Evolutionary conservation across 2,329 filamentous ascomycete species (phyloP), one percentile per base, ranked within the genome.

Genomic region (Cadophora luteo-olivacea): DNA sequence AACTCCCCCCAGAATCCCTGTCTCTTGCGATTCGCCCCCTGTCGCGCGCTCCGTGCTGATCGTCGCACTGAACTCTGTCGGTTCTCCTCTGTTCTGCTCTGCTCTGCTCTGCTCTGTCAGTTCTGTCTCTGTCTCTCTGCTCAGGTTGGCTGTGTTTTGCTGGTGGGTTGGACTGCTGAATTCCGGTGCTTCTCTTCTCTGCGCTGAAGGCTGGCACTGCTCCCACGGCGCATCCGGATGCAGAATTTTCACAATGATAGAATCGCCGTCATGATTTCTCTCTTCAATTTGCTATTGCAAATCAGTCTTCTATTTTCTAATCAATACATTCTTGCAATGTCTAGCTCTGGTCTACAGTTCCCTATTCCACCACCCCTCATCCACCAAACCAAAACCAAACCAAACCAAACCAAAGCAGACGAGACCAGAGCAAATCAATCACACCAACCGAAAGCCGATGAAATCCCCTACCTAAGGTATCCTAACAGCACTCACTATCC

Each of bases 1-100:
- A 12, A 60, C 12, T 19, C 60, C 22, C 32, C 38, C 41, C 7
- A 22, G 14, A 19, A 19, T 32, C 33, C n/a, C 32, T 60, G 33
- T 38, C 45, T n/a, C 12, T 9, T 49, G 45, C 24, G 29, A 55
- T 62, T 48, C 41, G 45, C 60, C 25, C 58, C 25, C 38, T 49
- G 38, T 38, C 57, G 38, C 38, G 57, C 57, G 25, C 33, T 32
- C 57, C 57, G 57, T 29, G 57, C 57, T 41, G 52, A 55, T 55
- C 52, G 52, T 33, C 52, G 16, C 29, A 29, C 16, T 49, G 45
- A 19, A 49, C 22, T 49, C 45, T 49, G 45, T 45, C 41, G 3
- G 41, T 45, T 58, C 25, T 32, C 2, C 7, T 25, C 25, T 38
- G 55, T 38, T 32, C 55, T n/a, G 5, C 7, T 41, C 12, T 36